Base-by-base conservation (phyloP, 2,329 filamentous ascomycete species). In the Onygenales sp. region DNA sequence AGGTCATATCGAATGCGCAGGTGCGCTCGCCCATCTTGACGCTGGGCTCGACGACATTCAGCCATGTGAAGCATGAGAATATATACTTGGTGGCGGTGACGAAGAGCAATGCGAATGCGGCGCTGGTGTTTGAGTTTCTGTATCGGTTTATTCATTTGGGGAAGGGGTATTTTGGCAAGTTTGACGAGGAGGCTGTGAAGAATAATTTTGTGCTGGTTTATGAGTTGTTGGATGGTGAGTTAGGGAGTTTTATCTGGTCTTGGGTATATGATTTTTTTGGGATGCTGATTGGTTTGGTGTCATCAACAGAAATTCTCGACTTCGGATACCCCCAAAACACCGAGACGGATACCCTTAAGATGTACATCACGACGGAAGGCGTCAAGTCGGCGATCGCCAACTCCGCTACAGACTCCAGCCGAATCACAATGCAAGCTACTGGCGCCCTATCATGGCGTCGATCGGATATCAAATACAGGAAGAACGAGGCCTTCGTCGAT, bases 161-260 rank as follows among this genome's bases (percentile, higher is more conserved):
- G 43, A 90, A 88, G 74, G 89, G 90, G 54, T 98, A 98, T 74
- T 98, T 98, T 78, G 92, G 88, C 68, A 97, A 97, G 73, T 95
- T 98, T 67, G 93, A 98, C 67, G 93, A 98, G 78, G 93, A 98
- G 75, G 91, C 93, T 54, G 92, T 98, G 63, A 98, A 98, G 85
- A 97, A 96, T 75, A 98, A 98, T 77, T 98, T 98, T 75, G 93
- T 98, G 59, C 78, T 98, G 61, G 90, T 98, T 41, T 98, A 98
- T 72, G 93, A 98, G 78, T 80, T 98, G 54, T 76, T 98, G 53
- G 93, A 98, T 71, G 89, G 89, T 93, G 67, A 58, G 75, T 66
- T 21, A 3, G 50, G 11, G 33, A 39, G 27, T 11, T 32, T 33
- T 41, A 43, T 31, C 43, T 41, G 9, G 36, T 32, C 2, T 21